Base-by-base conservation (phyloP, 139 green algal species). In the Haematococcus sp. region DNA sequence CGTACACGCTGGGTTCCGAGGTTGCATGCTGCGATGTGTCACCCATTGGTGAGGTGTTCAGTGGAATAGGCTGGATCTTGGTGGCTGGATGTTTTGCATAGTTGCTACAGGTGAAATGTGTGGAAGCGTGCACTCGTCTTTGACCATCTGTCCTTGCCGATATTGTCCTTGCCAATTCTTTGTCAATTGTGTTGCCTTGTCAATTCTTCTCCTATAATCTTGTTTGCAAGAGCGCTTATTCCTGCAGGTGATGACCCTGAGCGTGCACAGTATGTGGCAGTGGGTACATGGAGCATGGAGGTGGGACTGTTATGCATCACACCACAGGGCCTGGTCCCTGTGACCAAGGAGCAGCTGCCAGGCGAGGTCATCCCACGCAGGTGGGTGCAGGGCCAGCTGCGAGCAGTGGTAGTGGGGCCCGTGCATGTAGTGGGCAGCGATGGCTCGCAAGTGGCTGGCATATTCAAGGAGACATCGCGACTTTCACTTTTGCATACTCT, bases 1-100 rank as follows among this genome's bases (percentile, higher is more conserved):
- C 78, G 23, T 66, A 75, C 15, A 68, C 83, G 44, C 75, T 97
- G 71, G 83, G 89, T 1, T 69, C 77, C 15, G 94, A 99, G 75
- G 85, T 98, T 11, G 85, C 94, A 0, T 99, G 94, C 81, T 60
- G 98, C 30, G 95, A 98, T n/a, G 56, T 79, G 20, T 49, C 66
- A 46, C 66, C 66, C 23, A 58, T 71, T 22, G 64, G 64, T 71
- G 64, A 34, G 59, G 9, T 28, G 13, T 17, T 55, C 46, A 55
- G 15, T 55, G 46, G n/a, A n/a, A n/a, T n/a, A n/a, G n/a, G n/a
- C n/a, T n/a, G n/a, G 40, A 49, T 7, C 40, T 11, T 49, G 40
- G 40, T 49, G 11, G 40, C 40, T 49, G 7, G 40, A 11, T 49
- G 40, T 49, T 7, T 11, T 49, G 40, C 40, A 49, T 49, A 7